Conservation (phyloP, 202 grass and related monocot genomes). For the Miscanthus sacchariflorus region DNA sequence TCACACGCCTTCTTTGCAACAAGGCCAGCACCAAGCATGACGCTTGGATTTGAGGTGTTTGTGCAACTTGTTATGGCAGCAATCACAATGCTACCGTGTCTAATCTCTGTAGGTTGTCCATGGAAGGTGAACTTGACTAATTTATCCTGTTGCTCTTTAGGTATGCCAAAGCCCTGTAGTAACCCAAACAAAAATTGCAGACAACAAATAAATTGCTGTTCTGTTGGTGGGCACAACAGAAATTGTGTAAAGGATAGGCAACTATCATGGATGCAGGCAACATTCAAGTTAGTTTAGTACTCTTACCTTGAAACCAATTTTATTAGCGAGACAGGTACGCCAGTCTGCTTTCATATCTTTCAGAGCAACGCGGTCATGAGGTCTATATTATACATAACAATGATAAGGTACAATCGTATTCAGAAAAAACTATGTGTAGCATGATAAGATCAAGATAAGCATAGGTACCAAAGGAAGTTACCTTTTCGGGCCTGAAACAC, state of each 20-base stretch:
- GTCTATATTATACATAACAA: conserved; percentile 59
- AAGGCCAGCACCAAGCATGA: conserved; percentile 94
- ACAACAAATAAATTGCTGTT: background rate
- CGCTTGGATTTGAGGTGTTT: conserved; percentile 92
- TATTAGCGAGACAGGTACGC: conserved; percentile 75
- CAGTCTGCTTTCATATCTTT: conserved; percentile 96
- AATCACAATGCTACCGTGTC: conserved; percentile 87
- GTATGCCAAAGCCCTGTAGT: conserved; percentile 76
- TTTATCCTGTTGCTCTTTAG: conserved; percentile 79
- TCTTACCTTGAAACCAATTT: conserved; percentile 87
- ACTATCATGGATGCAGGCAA: conserved; percentile 4
- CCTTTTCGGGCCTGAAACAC: conserved; percentile 92
- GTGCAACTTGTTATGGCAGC: conserved; percentile 94
- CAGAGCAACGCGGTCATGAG: conserved; percentile 86
- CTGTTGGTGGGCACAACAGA: background rate
- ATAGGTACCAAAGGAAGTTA: conserved; percentile 33
- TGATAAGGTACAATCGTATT: conserved; percentile 1
- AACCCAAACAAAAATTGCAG: conserved; percentile 3
- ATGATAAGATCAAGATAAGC: background rate
- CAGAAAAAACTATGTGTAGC: background rate
- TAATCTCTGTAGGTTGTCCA: conserved; percentile 73
- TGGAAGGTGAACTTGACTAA: conserved; percentile 82
- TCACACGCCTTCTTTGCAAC: conserved; percentile 89
- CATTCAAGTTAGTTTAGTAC: background rate
- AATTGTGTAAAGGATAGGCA: background rate